Percentiles rank a stretch among this genome's conserved stretches.
phyloP scores from a whole-genome alignment of 1,139 yeast genomes.

The Lodderomyces margitis region DNA sequence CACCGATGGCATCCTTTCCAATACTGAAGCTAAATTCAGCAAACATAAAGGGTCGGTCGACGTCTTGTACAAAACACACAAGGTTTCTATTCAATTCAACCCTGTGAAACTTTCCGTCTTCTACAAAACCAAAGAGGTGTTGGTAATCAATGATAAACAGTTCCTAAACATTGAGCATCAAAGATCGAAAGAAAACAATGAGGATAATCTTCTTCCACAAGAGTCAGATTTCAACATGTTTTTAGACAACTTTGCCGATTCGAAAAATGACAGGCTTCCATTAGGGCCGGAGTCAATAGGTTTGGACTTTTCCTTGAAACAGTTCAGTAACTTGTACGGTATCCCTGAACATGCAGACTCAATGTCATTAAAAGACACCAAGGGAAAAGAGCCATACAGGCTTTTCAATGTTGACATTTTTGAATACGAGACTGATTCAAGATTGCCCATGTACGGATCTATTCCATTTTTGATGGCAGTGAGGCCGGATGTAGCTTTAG shows the following conservation, averaged over 20 bases:
- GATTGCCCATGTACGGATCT: constrained; percentile 91
- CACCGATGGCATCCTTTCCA: constrained; percentile 1
- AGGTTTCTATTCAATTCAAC: constrained; percentile 39
- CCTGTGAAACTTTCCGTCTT: constrained; percentile 55
- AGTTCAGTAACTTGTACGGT: constrained; percentile 71
- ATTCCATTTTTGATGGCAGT: constrained; percentile 84
- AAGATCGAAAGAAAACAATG: constrained; percentile 43
- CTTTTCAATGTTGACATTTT: constrained; percentile 90
- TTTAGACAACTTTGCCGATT: constrained; percentile 59
- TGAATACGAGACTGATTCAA: constrained; percentile 81
- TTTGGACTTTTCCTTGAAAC: constrained; percentile 65
- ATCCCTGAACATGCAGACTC: constrained; percentile 95
- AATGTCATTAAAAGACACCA: constrained; percentile 68
- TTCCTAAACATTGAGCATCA: constrained; percentile 79
- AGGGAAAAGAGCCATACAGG: constrained; percentile 67
- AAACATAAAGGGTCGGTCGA: background rate
- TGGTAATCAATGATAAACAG: constrained; percentile 65
- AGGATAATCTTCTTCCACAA: constrained; percentile 45
- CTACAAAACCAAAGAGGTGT: constrained; percentile 42
- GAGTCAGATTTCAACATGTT: constrained; percentile 61
- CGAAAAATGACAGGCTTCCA: constrained; percentile 58
- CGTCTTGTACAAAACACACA: constrained; percentile 44
- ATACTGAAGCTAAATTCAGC: constrained; percentile 8
- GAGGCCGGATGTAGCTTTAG: constrained; percentile 58
- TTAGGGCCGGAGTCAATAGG: constrained; percentile 92